phyloP scores from a whole-genome alignment of 139 green algal species.

The Coelastrella sp. region DNA sequence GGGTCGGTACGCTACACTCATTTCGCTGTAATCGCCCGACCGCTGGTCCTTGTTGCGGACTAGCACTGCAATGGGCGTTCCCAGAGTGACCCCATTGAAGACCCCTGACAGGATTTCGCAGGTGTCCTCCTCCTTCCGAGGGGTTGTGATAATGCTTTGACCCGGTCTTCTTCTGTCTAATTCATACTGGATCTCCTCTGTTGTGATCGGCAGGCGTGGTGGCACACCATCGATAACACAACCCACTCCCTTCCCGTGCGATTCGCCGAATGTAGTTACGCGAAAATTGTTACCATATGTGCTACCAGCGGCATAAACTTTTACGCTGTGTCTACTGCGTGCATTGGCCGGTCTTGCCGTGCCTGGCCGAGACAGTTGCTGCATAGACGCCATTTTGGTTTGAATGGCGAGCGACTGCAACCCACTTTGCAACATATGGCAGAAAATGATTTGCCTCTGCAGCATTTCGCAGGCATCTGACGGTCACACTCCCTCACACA shows the following conservation, averaged over 20 bases:
- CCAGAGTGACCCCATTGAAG: constrained; percentile 84
- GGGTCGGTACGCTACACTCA: constrained; percentile 91
- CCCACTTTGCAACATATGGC: neutral
- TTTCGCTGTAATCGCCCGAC: constrained; percentile 88
- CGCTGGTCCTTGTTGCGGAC: constrained; percentile 98
- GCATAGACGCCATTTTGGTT: constrained; percentile 1
- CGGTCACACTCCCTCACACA: neutral
- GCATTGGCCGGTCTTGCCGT: constrained; percentile 17
- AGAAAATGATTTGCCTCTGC: neutral
- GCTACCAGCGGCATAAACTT: constrained; percentile 68
- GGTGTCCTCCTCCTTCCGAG: constrained; percentile 94
- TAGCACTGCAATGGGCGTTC: constrained; percentile 94
- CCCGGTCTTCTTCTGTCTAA: constrained; percentile 91
- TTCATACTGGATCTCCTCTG: constrained; percentile 88
- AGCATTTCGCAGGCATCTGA: neutral
- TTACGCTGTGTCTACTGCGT: constrained; percentile 17
- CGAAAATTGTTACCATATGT: constrained; percentile 92
- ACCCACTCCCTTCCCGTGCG: constrained; percentile 95
- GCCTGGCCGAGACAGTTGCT: neutral
- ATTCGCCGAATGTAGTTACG: constrained; percentile 98
- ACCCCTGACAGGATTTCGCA: constrained; percentile 94
- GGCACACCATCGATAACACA: constrained; percentile 98
- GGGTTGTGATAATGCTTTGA: constrained; percentile 98
- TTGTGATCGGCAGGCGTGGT: constrained; percentile 86
- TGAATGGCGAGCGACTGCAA: neutral